Base-by-base conservation (phyloP, 176 grass and related monocot genomes). In the Carex kokanica region DNA sequence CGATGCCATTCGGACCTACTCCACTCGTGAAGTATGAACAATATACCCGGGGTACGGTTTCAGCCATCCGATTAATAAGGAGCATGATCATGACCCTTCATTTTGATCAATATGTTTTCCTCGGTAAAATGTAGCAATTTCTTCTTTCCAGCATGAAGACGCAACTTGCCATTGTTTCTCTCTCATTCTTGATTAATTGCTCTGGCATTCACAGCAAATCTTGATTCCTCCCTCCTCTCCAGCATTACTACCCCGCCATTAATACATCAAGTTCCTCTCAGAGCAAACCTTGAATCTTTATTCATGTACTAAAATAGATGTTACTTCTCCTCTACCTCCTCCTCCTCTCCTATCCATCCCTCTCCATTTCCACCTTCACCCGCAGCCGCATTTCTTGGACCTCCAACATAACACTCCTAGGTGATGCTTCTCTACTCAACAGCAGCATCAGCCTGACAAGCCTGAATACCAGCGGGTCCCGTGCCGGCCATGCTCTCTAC, bases 351-450 rank as follows among this genome's bases (percentile, higher is more conserved):
- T 38, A n/a, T 58, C 5, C 45, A 34, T 18, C 27, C 65, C 74
- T 60, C 79, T 23, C 57, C 40, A 74, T 23, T 27, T 16, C 81
- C 16, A 21, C 56, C 47, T 18, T 79, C 32, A 74, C 78, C 32
- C 85, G 83, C 79, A 75, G 80, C 74, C 61, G 68, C 77, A 88
- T 90, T 69, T 91, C 92, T 31, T 94, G 89, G 92, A 86, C 74
- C 63, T 91, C 72, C 85, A 92, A 95, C 88, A 88, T 95, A 63
- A 95, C 90, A 38, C 93, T 95, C 34, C 74, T 89, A 11, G 90
- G 93, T 47, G 85, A 87, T 41, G 90, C 93, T 36, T 89, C 86
- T 14, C 38, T 91, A 69, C 84, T 92, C 65, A 84, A 63, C 24
- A 18, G 24, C 24, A 88, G 71, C 72, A 83, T 92, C 86, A 86